phyloP scores from a whole-genome alignment of 805 yeast species.

The Scheffersomyces spartinae region DNA sequence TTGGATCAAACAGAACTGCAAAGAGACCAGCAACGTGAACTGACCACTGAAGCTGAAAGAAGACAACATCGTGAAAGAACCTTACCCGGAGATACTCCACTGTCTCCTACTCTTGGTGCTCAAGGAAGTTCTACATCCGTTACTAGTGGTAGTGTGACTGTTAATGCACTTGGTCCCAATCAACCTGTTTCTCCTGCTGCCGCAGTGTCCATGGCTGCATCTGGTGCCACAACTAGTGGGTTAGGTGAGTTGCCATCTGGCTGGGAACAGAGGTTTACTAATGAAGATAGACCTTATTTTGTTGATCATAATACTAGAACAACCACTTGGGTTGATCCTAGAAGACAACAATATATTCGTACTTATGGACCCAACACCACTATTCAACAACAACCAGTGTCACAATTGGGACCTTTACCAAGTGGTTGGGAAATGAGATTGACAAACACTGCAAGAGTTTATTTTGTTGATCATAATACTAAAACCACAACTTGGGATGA shows the following conservation, averaged over 20 bases:
- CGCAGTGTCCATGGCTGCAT: constrained; percentile 57
- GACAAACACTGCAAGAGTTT: constrained; percentile 96
- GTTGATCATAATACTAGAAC: constrained; percentile 99
- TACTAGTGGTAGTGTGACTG: constrained; percentile 36
- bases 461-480: constrained; percentile 97
- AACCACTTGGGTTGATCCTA: constrained; percentile 99
- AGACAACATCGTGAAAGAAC: constrained; percentile 86
- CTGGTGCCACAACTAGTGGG: constrained; percentile 90
- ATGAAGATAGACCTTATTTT: constrained; percentile 96
- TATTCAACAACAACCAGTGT: constrained; percentile 94
- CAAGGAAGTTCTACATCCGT: constrained; percentile 7
- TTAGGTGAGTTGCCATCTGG: constrained; percentile 96
- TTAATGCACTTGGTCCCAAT: constrained; percentile 31
- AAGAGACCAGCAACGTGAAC: constrained; percentile 46
- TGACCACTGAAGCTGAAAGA: constrained; percentile 75
- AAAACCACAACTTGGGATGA: constrained; percentile 99
- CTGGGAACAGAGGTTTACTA: constrained; percentile 98
- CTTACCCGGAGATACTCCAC: constrained; percentile 53
- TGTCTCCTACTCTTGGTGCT: constrained; percentile 13
- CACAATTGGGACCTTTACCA: constrained; percentile 95
- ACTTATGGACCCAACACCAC: constrained; percentile 87
- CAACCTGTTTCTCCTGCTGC: constrained; percentile 53
- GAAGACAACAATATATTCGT: constrained; percentile 96
- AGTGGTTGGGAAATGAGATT: constrained; percentile 99
- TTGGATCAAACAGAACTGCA: constrained; percentile 69